Conservation (phyloP, 768 basidiomycete species). For the Suillus cothurnatus region DNA sequence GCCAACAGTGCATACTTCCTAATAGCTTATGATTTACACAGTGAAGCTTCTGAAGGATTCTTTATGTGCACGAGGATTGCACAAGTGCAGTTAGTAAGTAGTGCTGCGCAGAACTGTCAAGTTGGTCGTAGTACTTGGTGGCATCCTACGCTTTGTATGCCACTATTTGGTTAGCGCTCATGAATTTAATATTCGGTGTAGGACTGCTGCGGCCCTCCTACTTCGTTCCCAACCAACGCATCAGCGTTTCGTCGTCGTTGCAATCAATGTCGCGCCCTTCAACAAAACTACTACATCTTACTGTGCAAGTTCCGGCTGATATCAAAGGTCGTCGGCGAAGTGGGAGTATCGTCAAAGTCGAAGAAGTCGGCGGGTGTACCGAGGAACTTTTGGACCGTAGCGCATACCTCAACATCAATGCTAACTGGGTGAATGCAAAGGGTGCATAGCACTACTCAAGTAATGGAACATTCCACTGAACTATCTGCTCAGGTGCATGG, state of each 20-base stretch:
- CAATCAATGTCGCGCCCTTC: constrained; percentile 55
- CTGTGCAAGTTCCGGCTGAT: constrained; percentile 29
- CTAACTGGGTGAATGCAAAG: constrained; percentile 93
- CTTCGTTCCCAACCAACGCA: constrained; percentile 4
- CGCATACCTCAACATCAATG: constrained; percentile 83
- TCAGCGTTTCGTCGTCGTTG: not conserved
- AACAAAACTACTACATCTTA: constrained; percentile 56
- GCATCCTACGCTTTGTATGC: not conserved
- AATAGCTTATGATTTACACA: not conserved
- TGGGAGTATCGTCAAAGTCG: constrained; percentile 81
- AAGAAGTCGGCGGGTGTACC: constrained; percentile 71
- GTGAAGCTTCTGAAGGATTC: not conserved
- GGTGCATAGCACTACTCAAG: constrained; percentile 46
- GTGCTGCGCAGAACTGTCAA: not conserved
- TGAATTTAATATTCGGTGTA: constrained; percentile 1
- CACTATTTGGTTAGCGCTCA: not conserved
- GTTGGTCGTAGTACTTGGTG: not conserved
- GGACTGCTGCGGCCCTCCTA: not conserved
- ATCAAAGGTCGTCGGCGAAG: constrained; percentile 58
- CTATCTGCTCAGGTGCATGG: constrained; percentile 79
- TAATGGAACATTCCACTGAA: constrained; percentile 7
- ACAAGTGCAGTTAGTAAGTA: not conserved
- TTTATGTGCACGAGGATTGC: not conserved
- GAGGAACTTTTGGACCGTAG: constrained; percentile 81
- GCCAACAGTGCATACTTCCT: not conserved